Percentiles rank a stretch among this genome's conserved stretches.
phyloP scores from a whole-genome alignment of 441 rosid species.

The Brassica hybrid region DNA sequence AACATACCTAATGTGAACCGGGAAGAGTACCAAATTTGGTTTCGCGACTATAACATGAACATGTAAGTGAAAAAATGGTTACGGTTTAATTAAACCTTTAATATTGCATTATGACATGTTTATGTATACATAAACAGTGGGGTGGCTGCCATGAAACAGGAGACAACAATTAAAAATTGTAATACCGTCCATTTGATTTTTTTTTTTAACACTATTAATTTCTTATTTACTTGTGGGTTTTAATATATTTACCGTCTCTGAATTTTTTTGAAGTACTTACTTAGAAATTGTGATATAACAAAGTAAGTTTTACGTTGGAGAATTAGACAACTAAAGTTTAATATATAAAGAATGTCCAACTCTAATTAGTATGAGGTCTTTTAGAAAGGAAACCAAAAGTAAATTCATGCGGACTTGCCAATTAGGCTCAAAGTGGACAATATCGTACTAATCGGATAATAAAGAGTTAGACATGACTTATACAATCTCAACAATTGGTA shows the following conservation, averaged over 20 bases:
- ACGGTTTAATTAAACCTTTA: not conserved
- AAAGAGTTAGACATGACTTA: no score
- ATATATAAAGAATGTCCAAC: no score
- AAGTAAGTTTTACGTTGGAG: no score
- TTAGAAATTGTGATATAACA: no score
- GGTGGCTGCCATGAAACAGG: slow-evolving; percentile 42
- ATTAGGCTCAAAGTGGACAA: no score
- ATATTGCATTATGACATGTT: not conserved
- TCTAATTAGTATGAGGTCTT: no score
- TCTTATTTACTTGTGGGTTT: slow-evolving; percentile 12
- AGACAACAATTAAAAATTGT: slow-evolving; percentile 28
- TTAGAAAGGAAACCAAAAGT: no score
- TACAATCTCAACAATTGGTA: no score
- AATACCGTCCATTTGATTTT: slow-evolving; percentile 20
- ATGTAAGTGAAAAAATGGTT: not conserved
- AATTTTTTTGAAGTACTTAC: slow-evolving; percentile 1
- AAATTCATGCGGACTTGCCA: no score
- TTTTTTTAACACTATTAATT: not conserved
- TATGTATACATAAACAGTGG: slow-evolving; percentile 14
- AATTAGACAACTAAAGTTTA: no score
- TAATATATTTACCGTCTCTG: not conserved
- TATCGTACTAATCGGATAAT: no score
- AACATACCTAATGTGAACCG: not conserved
- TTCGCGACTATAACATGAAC: not conserved
- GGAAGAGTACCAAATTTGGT: not conserved